Percentiles rank a stretch among this genome's conserved stretches.
Conservation (phyloP, 2,329 filamentous ascomycete species). For the Teratosphaeria epicoccoides region DNA sequence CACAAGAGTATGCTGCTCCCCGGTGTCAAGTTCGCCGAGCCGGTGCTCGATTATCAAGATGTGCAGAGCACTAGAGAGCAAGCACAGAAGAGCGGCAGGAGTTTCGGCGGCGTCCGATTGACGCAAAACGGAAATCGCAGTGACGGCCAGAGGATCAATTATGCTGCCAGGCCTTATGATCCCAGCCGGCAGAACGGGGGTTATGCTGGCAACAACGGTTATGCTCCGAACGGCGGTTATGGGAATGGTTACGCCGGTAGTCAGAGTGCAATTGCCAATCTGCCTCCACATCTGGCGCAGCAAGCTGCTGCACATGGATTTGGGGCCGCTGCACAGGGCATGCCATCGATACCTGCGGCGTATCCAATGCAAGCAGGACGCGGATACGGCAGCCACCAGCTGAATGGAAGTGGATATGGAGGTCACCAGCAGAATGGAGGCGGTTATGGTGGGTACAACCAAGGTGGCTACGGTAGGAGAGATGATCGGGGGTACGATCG, state of each 20-base stretch:
- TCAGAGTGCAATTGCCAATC: conserved; percentile 16
- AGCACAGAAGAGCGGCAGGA: conserved; percentile 55
- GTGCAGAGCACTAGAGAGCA: conserved; percentile 61
- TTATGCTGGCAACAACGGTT: conserved; percentile 16
- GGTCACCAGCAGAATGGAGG: conserved; percentile 13
- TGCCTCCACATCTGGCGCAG: conserved; percentile 25
- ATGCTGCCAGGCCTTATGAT: conserved; percentile 28
- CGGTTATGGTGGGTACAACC: conserved; percentile 14
- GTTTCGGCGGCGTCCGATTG: conserved; percentile 58
- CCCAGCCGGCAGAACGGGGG: conserved; percentile 16
- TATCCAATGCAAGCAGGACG: conserved; percentile 1
- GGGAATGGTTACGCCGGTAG: conserved; percentile 10
- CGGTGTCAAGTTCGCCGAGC: conserved; percentile 62
- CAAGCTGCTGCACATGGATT: conserved; percentile 26
- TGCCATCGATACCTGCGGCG: conserved; percentile 7
- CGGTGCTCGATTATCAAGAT: conserved; percentile 65
- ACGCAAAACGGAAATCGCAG: conserved; percentile 35
- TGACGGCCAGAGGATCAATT: conserved; percentile 44
- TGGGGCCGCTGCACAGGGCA: conserved; percentile 2
- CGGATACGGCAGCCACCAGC: neutral
- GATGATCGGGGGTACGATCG: conserved; percentile 10
- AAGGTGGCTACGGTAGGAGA: conserved; percentile 9
- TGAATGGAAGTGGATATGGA: conserved; percentile 2
- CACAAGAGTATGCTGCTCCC: conserved; percentile 94
- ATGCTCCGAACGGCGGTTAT: conserved; percentile 17